These are phyloP conservation scores for Paulownia fortunei DNA, from an alignment of 257 asterid species.

Conservation along the genomic window DNA sequence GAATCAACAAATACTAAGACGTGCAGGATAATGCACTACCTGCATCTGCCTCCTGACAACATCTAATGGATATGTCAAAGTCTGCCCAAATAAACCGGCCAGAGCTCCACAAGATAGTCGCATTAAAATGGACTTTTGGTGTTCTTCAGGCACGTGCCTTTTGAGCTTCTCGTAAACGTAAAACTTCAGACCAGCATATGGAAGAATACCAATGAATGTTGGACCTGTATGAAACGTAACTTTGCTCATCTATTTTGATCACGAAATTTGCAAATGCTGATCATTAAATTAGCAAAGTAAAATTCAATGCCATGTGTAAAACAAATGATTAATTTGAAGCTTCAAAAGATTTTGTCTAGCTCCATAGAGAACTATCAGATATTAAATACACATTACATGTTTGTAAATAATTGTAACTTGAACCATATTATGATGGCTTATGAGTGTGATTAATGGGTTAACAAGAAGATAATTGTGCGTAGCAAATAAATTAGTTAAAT, in stretches of 20 bases:
- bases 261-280: neutral
- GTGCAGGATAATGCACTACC: conserved; percentile 43
- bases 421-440: neutral
- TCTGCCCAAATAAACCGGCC: conserved; percentile 97
- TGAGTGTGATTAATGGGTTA: neutral
- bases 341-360: neutral
- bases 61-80: conserved; percentile 92
- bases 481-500: neutral
- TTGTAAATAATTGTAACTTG: neutral
- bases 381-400: neutral
- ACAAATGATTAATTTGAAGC: neutral
- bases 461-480: neutral
- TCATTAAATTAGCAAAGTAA: neutral
- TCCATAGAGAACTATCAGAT: neutral
- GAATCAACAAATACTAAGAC: neutral
- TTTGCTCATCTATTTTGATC: neutral
- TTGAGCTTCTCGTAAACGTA: conserved; percentile 88
- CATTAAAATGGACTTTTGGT: conserved; percentile 77
- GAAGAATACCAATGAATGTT: conserved; percentile 90
- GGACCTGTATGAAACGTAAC: conserved; percentile 64
- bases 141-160: conserved; percentile 83
- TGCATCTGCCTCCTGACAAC: conserved; percentile 98
- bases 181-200: conserved; percentile 95
- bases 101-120: conserved; percentile 92
- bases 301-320: neutral